Percentiles rank a stretch among this genome's conserved stretches.
These are phyloP conservation scores for Globisporangium rhizosaccharum DNA, from an alignment of 352 stramenopile species.

Conservation along the genomic window DNA sequence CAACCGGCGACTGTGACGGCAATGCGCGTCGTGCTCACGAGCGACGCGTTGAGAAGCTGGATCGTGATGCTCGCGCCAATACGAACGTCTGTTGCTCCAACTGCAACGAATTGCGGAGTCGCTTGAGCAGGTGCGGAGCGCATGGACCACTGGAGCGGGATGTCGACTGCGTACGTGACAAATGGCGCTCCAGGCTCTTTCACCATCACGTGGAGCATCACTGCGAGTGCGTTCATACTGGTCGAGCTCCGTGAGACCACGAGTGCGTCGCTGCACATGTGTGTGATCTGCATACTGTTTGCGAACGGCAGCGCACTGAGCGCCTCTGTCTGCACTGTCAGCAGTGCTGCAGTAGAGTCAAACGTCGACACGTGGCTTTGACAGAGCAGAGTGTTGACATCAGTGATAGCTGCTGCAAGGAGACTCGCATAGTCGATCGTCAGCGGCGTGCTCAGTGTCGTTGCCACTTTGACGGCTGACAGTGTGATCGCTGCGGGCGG, in stretches of 20 bases:
- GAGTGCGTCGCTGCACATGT: constrained; percentile 7
- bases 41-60: background rate
- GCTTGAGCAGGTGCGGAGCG: background rate
- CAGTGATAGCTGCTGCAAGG: background rate
- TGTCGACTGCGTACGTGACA: constrained; percentile 1
- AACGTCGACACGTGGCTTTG: constrained; percentile 9
- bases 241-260: background rate
- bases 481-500: constrained; percentile 5
- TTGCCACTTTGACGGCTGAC: background rate
- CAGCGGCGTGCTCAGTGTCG: background rate
- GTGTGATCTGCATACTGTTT: constrained; percentile 1
- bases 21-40: constrained; percentile 3
- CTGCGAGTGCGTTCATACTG: background rate
- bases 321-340: background rate
- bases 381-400: background rate
- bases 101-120: background rate
- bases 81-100: constrained; percentile 7
- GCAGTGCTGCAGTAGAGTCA: background rate
- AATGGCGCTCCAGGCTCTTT: constrained; percentile 1
- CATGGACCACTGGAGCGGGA: constrained; percentile 19
- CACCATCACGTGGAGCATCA: constrained; percentile 9
- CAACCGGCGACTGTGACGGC: constrained; percentile 9
- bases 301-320: background rate
- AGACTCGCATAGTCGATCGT: constrained; percentile 2
- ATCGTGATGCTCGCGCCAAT: constrained; percentile 4